phyloP scores from a whole-genome alignment of 306 rosid genomes.

The Lathyrus sativus region DNA sequence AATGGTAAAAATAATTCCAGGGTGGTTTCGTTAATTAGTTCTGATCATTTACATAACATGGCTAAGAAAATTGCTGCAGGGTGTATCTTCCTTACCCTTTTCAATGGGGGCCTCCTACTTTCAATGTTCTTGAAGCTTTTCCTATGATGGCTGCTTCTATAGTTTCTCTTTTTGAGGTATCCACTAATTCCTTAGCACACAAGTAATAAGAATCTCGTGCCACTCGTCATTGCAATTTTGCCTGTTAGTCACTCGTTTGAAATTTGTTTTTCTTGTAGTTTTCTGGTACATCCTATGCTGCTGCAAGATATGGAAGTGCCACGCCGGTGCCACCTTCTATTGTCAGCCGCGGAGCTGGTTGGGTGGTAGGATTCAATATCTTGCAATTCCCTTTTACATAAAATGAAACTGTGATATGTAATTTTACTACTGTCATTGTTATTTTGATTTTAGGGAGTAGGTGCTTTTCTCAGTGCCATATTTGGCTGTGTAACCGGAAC shows the following conservation, averaged over 20 bases:
- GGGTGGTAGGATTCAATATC: constrained; percentile 59
- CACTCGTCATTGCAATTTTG: background rate
- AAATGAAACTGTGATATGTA: background rate
- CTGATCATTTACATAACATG: background rate
- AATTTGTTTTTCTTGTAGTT: constrained; percentile 50
- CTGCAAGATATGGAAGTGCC: constrained; percentile 82
- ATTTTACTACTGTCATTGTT: background rate
- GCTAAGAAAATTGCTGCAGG: constrained; percentile 50
- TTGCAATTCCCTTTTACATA: constrained; percentile 13
- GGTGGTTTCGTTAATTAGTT: background rate
- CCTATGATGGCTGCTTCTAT: constrained; percentile 87
- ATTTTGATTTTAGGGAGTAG: constrained; percentile 61
- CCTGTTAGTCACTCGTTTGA: background rate
- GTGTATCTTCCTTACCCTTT: constrained; percentile 75
- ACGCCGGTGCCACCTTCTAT: constrained; percentile 86
- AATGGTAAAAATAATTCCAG: constrained; percentile 51
- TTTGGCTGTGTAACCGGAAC: constrained; percentile 70
- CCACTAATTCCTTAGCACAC: background rate
- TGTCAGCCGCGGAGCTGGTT: constrained; percentile 75
- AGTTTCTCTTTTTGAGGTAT: constrained; percentile 81
- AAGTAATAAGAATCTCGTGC: background rate
- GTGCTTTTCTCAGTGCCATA: constrained; percentile 65
- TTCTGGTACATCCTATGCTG: constrained; percentile 73
- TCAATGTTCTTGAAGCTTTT: constrained; percentile 72
- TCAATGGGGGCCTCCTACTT: constrained; percentile 90